Evolutionary conservation across 1,284 basidiomycete genomes (phyloP), one percentile per base, ranked within the genome.

Genomic region (Leccinum subspadiceum): DNA sequence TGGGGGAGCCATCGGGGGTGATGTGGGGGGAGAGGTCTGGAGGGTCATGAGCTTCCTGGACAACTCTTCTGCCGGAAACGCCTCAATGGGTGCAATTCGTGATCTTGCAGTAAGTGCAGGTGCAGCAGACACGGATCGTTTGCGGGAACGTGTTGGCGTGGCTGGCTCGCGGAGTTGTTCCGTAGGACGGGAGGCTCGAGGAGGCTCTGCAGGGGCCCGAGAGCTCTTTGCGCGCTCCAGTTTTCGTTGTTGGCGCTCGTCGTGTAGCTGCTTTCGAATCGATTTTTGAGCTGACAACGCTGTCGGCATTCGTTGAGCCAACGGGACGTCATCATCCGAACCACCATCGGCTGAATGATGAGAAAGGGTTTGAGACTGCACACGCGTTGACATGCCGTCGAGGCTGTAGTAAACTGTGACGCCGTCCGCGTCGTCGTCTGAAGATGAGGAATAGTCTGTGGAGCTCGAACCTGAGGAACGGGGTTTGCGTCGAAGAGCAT

Each of bases 271-370:
- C 53, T 79, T 78, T 17, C 89, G 82, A 57, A 94, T 90, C 2
- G 88, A 86, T 64, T 84, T 84, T 69, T 94, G 92, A 12, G 90
- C 92, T 5, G 78, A 82, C 59, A 94, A 74, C 3, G 92, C 92
- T 1, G 83, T 85, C 8, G 92, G 92, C 53, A 93, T 90, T 33
- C 86, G 80, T 63, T 84, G 84, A 2, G 90, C 92, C 13, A 94
- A 79, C 0, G 92, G 92, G 2, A 92, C 78, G 65, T 93, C 86
- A 68, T 93, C 73, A 10, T 75, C 73, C 20, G 74, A 75, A 53
- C 69, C 67, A 50, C 58, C 65, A 41, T 41, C 68, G 31, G 57
- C 13, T 53, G 72, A 64, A 52, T 62, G 61, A 31, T 60, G 63
- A 4, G 68, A 71, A 49, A 54, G 65, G 13, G 60, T 62, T 22